phyloP scores from a whole-genome alignment of 1,284 basidiomycete species.

The Ceratobasidium sp. region DNA sequence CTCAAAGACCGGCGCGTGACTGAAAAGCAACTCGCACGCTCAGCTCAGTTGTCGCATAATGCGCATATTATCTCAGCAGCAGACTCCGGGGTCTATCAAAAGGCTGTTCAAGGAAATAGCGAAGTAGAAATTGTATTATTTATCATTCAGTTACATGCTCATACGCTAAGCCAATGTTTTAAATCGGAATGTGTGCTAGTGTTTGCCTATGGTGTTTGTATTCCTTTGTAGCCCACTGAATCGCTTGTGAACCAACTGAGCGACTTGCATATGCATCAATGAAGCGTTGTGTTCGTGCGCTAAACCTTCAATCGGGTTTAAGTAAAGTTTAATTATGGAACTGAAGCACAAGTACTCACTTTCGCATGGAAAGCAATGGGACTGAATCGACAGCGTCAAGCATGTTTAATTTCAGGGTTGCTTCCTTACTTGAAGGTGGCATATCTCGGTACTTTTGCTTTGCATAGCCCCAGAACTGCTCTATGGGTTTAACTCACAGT shows the following conservation, averaged over 20 bases:
- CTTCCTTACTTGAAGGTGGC: slow-evolving; percentile 13
- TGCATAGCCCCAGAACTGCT: slow-evolving; percentile 32
- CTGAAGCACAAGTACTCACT: slow-evolving; percentile 27
- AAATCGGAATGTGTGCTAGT: slow-evolving; percentile 5
- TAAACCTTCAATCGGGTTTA: slow-evolving; percentile 21
- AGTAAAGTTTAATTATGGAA: not conserved
- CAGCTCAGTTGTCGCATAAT: no score
- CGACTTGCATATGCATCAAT: slow-evolving; percentile 42
- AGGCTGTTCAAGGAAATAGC: not conserved
- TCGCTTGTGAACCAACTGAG: slow-evolving; percentile 17
- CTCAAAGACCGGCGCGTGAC: not conserved
- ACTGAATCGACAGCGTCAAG: slow-evolving; percentile 30
- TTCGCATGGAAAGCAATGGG: slow-evolving; percentile 15
- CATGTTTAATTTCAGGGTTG: slow-evolving; percentile 28
- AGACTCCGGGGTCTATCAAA: slow-evolving; percentile 1
- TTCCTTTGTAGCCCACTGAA: slow-evolving; percentile 39
- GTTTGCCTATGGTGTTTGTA: slow-evolving; percentile 38
- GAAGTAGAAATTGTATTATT: not conserved
- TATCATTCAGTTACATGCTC: not conserved
- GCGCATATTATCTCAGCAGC: slow-evolving; percentile 19
- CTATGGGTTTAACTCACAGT: slow-evolving; percentile 45
- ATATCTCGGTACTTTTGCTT: slow-evolving; percentile 20
- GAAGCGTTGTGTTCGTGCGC: slow-evolving; percentile 33
- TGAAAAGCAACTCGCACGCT: no score
- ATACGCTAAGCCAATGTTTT: not conserved